Percentiles rank a stretch among this genome's conserved stretches.
Conservation (phyloP, 1,284 basidiomycete species). For the Wallemia hederae region DNA sequence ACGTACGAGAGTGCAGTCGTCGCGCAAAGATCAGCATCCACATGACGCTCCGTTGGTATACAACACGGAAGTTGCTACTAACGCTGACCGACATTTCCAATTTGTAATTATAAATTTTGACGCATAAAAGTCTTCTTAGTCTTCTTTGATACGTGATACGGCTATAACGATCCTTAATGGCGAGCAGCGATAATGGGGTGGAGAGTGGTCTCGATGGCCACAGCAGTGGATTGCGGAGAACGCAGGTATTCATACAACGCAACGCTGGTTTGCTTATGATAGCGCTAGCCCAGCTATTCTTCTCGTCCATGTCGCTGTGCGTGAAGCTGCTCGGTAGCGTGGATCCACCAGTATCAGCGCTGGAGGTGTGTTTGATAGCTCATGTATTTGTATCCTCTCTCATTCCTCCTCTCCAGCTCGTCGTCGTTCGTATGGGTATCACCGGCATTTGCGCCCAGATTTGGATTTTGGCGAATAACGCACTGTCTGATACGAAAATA, state of each 20-base stretch:
- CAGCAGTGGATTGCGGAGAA: no score
- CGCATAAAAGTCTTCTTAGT: neutral
- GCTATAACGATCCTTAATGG: no score
- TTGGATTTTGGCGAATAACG: neutral
- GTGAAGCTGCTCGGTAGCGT: conserved; percentile 31
- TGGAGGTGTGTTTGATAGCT: conserved; percentile 21
- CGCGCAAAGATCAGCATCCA: neutral
- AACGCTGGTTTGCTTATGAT: conserved; percentile 35
- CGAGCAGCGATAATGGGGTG: no score
- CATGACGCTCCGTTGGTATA: neutral
- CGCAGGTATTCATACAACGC: neutral
- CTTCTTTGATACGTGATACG: no score
- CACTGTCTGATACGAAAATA: conserved; percentile 17
- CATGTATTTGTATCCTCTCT: neutral
- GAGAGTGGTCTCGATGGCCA: no score
- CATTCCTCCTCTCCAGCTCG: conserved; percentile 16
- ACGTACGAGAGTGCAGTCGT: neutral
- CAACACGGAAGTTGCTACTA: neutral
- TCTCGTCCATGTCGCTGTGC: conserved; percentile 28
- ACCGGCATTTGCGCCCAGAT: conserved; percentile 18
- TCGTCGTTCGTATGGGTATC: conserved; percentile 24
- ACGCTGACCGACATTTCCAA: neutral
- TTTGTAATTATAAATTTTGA: neutral
- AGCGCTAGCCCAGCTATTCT: conserved; percentile 29
- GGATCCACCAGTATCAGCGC: conserved; percentile 27